Percentiles rank a stretch among this genome's conserved stretches.
phyloP scores from a whole-genome alignment of 495 filamentous ascomycete genomes.

The Amphirosellinia nigrospora region DNA sequence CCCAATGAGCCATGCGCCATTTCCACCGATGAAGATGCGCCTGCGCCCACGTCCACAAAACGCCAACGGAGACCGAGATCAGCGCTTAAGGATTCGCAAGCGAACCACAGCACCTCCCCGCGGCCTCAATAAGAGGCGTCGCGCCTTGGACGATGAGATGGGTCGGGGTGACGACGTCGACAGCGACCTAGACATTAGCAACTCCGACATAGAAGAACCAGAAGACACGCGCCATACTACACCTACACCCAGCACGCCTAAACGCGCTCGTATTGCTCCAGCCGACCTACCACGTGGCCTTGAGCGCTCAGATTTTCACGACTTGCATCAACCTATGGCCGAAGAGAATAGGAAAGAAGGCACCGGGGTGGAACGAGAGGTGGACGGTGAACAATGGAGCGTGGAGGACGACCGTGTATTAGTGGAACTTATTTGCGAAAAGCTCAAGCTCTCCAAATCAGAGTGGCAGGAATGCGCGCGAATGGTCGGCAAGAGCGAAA shows the following conservation, averaged over 20 bases:
- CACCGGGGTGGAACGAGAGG: conserved; percentile 49
- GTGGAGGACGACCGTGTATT: conserved; percentile 73
- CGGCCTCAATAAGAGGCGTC: conserved; percentile 67
- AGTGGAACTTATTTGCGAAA: conserved; percentile 75
- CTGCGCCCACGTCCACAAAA: conserved; percentile 51
- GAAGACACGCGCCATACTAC: conserved; percentile 31
- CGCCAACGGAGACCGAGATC: conserved; percentile 34
- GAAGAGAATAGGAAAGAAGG: conserved; percentile 41
- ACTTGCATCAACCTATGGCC: conserved; percentile 52
- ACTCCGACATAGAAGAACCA: conserved; percentile 22
- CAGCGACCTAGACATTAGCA: conserved; percentile 42
- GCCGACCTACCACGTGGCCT: conserved; percentile 72
- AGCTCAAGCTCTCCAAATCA: conserved; percentile 71
- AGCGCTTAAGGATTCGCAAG: conserved; percentile 58
- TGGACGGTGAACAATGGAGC: conserved; percentile 62
- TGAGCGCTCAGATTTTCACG: conserved; percentile 68
- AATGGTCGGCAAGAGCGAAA: conserved; percentile 68
- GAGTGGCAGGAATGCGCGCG: conserved; percentile 84
- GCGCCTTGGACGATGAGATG: conserved; percentile 61
- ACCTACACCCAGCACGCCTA: conserved; percentile 66
- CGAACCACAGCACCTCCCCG: conserved; percentile 54
- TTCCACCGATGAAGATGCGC: conserved; percentile 53
- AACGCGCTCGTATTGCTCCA: conserved; percentile 68
- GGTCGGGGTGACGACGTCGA: conserved; percentile 51
- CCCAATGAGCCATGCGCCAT: conserved; percentile 56